These are phyloP conservation scores for Skeletonema marinoi DNA, from an alignment of 108 stramenopile species.

Conservation along the genomic window DNA sequence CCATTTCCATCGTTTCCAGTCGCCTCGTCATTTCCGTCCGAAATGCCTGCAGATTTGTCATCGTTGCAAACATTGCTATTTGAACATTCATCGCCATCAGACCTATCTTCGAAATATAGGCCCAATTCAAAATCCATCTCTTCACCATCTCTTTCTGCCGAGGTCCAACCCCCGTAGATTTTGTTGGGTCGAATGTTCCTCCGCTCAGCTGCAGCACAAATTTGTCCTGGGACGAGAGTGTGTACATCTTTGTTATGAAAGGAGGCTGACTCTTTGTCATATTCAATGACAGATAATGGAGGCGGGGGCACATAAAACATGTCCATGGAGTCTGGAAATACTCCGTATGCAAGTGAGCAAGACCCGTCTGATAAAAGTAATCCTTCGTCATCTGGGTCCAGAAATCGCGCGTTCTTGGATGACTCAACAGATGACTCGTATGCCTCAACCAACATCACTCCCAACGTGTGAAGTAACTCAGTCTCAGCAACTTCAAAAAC, in stretches of 20 bases:
- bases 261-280: no score
- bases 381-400: not conserved
- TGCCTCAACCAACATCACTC: slow-evolving; percentile 2
- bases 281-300: not conserved
- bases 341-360: not conserved
- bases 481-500: not conserved
- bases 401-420: not conserved
- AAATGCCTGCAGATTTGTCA: no score
- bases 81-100: no score
- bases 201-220: not conserved
- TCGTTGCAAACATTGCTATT: no score
- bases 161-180: not conserved
- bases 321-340: not conserved
- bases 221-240: slow-evolving; percentile 10
- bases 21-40: no score
- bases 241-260: not conserved
- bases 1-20: no score
- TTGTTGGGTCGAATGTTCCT: not conserved
- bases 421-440: not conserved
- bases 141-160: not conserved
- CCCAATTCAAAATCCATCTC: not conserved
- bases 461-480: slow-evolving; percentile 1
- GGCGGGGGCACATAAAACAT: slow-evolving; percentile 7
- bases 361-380: no score
- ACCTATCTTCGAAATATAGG: no score